phyloP scores from a whole-genome alignment of 2,329 filamentous ascomycete genomes.

The Penicillium verrucosum region DNA sequence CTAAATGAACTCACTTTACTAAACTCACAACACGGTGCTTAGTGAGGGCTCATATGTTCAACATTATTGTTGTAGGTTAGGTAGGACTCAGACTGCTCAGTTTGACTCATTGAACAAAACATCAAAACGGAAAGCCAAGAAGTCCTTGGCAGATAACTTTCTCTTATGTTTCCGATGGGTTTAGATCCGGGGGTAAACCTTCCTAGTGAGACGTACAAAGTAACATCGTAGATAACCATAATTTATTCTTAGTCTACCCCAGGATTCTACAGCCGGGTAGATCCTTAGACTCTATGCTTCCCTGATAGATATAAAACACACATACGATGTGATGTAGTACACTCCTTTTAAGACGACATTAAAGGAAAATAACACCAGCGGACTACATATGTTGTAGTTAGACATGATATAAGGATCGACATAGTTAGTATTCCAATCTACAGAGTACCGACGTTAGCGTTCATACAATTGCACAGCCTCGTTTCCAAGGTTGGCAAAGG shows the following conservation, averaged over 20 bases:
- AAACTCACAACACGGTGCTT: no score
- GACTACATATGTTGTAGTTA: background rate
- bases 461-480: conserved; percentile 17
- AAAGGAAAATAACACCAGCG: background rate
- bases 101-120: background rate
- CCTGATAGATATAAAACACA: background rate
- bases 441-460: conserved; percentile 1
- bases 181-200: background rate
- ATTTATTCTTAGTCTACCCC: background rate
- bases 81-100: background rate
- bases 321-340: background rate
- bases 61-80: no score
- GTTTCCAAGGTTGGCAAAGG: background rate
- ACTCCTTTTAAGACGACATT: background rate
- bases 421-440: conserved; percentile 1
- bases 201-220: background rate
- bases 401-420: conserved; percentile 8
- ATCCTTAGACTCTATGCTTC: background rate
- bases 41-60: no score
- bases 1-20: no score
- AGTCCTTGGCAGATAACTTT: background rate
- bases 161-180: background rate
- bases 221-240: background rate
- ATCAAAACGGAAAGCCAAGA: background rate
- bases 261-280: background rate